A percentile compares a stretch with the other conserved stretches of the same genome.
phyloP scores from a whole-genome alignment of 352 stramenopile genomes.

The Globisporangium emineosum region DNA sequence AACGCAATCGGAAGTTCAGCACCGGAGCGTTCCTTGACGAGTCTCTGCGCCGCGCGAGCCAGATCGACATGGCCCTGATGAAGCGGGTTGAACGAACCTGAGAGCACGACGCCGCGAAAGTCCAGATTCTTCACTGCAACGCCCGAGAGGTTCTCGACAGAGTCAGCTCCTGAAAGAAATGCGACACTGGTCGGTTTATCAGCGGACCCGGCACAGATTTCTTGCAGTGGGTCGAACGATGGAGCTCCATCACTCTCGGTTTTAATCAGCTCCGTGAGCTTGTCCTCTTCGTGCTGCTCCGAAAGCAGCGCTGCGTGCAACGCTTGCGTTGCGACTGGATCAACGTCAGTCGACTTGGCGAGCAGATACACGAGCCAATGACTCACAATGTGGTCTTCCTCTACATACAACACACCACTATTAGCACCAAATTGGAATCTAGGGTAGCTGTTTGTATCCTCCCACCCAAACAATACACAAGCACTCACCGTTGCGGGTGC shows the following conservation, averaged over 20 bases:
- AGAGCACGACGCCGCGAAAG: slow-evolving; percentile 62
- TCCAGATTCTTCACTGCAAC: slow-evolving; percentile 31
- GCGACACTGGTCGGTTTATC: slow-evolving; percentile 36
- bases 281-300: slow-evolving; percentile 30
- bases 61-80: slow-evolving; percentile 73
- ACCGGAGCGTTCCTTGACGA: slow-evolving; percentile 30
- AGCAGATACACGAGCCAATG: slow-evolving; percentile 69
- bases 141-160: not conserved
- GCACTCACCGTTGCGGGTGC: slow-evolving; percentile 29
- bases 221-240: slow-evolving; percentile 23
- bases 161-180: slow-evolving; percentile 33
- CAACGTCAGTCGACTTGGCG: slow-evolving; percentile 37
- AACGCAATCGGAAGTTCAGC: slow-evolving; percentile 51
- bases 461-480: not conserved
- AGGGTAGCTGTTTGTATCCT: too few species aligned
- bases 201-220: slow-evolving; percentile 24
- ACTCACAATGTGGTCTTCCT: slow-evolving; percentile 72
- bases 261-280: slow-evolving; percentile 20
- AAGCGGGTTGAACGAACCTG: slow-evolving; percentile 84
- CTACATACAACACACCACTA: slow-evolving; percentile 12
- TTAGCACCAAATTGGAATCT: not conserved
- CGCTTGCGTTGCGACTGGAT: slow-evolving; percentile 23
- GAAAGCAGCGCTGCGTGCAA: slow-evolving; percentile 32
- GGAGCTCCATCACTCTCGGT: not conserved
- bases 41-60: slow-evolving; percentile 38